phyloP scores from a whole-genome alignment of 164 flowering plant genomes.

The Aristolochia contorta region DNA sequence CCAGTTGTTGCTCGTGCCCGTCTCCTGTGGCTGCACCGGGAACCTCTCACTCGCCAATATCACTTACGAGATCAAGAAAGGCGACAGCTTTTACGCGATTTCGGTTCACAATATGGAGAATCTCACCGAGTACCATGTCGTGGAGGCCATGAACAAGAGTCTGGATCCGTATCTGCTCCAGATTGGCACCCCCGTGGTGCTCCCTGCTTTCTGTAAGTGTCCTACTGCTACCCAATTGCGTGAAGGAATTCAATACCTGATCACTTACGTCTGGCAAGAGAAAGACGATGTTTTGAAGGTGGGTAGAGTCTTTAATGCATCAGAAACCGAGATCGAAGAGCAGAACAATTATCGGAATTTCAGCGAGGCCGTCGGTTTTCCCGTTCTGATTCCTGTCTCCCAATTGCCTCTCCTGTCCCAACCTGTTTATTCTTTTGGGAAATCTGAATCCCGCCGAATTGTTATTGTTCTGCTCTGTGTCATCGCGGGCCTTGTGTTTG shows the following conservation, averaged over 20 bases:
- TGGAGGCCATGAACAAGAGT: constrained; percentile 40
- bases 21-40: constrained; percentile 44
- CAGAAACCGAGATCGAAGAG: constrained; percentile 11
- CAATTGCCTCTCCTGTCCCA: constrained; percentile 17
- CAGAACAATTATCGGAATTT: constrained; percentile 24
- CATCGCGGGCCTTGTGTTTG: constrained; percentile 5
- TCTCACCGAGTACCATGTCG: constrained; percentile 39
- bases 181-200: constrained; percentile 29
- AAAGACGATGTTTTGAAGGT: constrained; percentile 20
- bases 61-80: constrained; percentile 37
- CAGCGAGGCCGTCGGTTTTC: constrained; percentile 10
- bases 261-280: constrained; percentile 50
- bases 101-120: constrained; percentile 33
- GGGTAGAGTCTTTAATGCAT: constrained; percentile 19
- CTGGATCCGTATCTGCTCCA: constrained; percentile 26
- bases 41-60: constrained; percentile 36
- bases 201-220: constrained; percentile 63
- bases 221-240: constrained; percentile 23
- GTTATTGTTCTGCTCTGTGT: constrained; percentile 5
- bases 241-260: constrained; percentile 23
- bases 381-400: constrained; percentile 17
- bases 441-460: background rate
- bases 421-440: constrained; percentile 5
- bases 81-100: constrained; percentile 44
- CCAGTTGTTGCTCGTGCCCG: constrained; percentile 49